Evolutionary conservation across 495 filamentous ascomycete genomes (phyloP), one percentile per base, ranked within the genome.

Genomic region (Aspergillus panamensis): DNA sequence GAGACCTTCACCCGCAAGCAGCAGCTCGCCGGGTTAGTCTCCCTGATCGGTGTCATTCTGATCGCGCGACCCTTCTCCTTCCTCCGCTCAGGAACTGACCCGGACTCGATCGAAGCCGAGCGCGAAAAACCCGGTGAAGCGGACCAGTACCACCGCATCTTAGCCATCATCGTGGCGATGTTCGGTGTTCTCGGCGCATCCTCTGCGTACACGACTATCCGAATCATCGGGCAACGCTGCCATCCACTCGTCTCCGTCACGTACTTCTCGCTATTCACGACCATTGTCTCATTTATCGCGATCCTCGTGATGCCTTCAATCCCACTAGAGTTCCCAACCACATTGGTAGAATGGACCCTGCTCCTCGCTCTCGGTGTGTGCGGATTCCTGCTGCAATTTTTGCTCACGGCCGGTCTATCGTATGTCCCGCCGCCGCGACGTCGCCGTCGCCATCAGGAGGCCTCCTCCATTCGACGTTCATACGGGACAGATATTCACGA

Each of bases 201-300:
- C 0, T 81, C 82, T 2, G 91, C 92, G 9, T 92, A 85, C 68
- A 91, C 90, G 0, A 81, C 85, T 0, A 89, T 97, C 54, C 83
- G 91, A 19, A 87, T 86, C 78, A 96, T 97, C 51, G 93, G 93
- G 3, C 81, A 82, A 51, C 82, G 91, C 6, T 88, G 90, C 0
- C 93, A 97, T 65, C 84, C 92, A 0, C 77, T 97, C 14, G 84
- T 96, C 51, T 86, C 82, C 12, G 91, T 97, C 19, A 93, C 88
- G 47, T 97, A 96, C 68, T 96, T 97, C 62, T 84, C 87, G 7
- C 71, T 75, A 0, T 87, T 82, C 74, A 87, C 84, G 57, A 86
- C 84, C 0, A 55, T 92, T 1, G 84, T 96, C 48, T 83, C 84
- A 40, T 70, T 76, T 4, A 59, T 84, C 0, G 83, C 81, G 8